These are phyloP conservation scores for Aspergillus sclerotioniger DNA, from an alignment of 495 filamentous ascomycete species.

Conservation along the genomic window DNA sequence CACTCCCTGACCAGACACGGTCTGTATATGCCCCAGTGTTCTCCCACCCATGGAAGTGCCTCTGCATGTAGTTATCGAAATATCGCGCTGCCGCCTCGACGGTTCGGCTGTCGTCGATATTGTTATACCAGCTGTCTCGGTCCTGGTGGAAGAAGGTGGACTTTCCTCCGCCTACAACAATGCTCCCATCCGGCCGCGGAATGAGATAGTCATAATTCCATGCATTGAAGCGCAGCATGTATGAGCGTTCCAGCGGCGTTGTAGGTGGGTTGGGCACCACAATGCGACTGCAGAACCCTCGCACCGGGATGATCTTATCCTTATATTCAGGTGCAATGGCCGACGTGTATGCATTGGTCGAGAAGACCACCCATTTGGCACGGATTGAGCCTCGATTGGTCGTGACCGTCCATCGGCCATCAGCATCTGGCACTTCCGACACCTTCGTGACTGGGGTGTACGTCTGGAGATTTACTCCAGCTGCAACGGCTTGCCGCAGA, in stretches of 20 bases:
- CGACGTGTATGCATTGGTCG: constrained; percentile 80
- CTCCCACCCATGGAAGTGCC: constrained; percentile 51
- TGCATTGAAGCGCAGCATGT: constrained; percentile 25
- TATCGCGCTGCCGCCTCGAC: constrained; percentile 40
- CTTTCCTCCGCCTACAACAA: constrained; percentile 53
- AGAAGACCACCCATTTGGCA: constrained; percentile 63
- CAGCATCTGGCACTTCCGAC: constrained; percentile 25
- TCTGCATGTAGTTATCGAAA: constrained; percentile 50
- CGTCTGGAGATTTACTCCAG: constrained; percentile 73
- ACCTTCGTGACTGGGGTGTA: constrained; percentile 60
- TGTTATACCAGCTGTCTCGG: constrained; percentile 45
- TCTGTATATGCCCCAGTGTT: constrained; percentile 40
- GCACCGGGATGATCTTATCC: constrained; percentile 72
- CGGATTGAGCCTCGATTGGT: constrained; percentile 63
- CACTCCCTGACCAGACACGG: constrained; percentile 54
- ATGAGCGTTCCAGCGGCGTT: constrained; percentile 20
- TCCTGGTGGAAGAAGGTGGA: constrained; percentile 31
- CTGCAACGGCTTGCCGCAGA: constrained; percentile 54
- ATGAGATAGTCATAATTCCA: constrained; percentile 51
- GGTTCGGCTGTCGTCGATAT: constrained; percentile 46
- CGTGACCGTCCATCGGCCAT: constrained; percentile 38
- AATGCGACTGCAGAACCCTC: constrained; percentile 49
- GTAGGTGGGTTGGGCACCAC: constrained; percentile 24
- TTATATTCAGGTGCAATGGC: constrained; percentile 65
- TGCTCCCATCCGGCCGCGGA: constrained; percentile 47